Evolutionary conservation across 495 filamentous ascomycete genomes (phyloP).

Genomic region (Xylaria castorea): DNA sequence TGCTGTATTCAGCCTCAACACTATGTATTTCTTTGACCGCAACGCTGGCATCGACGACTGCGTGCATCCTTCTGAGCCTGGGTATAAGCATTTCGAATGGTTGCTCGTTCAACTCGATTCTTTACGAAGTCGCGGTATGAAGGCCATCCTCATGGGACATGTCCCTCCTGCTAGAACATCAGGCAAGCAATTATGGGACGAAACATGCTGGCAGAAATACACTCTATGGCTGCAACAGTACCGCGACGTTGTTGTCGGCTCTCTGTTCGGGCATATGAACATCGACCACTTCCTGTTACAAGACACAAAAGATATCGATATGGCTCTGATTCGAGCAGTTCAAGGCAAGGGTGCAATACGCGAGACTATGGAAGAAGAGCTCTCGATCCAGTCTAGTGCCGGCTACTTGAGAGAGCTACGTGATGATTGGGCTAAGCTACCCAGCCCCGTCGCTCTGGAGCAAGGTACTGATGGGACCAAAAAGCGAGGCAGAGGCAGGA

Average conservation of each 20-base stretch:
- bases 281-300: slow-evolving; percentile 97
- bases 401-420: slow-evolving; percentile 84
- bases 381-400: slow-evolving; percentile 68
- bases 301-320: slow-evolving; percentile 77
- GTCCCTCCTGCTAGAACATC: slow-evolving; percentile 87
- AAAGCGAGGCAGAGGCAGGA: slow-evolving; percentile 53
- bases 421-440: slow-evolving; percentile 76
- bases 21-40: slow-evolving; percentile 91
- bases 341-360: slow-evolving; percentile 37
- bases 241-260: slow-evolving; percentile 83
- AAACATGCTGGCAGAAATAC: slow-evolving; percentile 98
- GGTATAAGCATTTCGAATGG: slow-evolving; percentile 97
- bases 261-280: slow-evolving; percentile 96
- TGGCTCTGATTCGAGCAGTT: slow-evolving; percentile 54
- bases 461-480: slow-evolving; percentile 40
- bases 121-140: slow-evolving; percentile 83
- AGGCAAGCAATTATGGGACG: slow-evolving; percentile 85
- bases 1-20: slow-evolving; percentile 94
- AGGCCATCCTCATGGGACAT: slow-evolving; percentile 93
- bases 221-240: slow-evolving; percentile 88
- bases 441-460: slow-evolving; percentile 56
- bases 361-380: slow-evolving; percentile 56
- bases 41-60: slow-evolving; percentile 95
- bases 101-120: slow-evolving; percentile 87
- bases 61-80: slow-evolving; percentile 74